phyloP scores from a whole-genome alignment of 1,284 basidiomycete species.

The Puccinia brachypodii region DNA sequence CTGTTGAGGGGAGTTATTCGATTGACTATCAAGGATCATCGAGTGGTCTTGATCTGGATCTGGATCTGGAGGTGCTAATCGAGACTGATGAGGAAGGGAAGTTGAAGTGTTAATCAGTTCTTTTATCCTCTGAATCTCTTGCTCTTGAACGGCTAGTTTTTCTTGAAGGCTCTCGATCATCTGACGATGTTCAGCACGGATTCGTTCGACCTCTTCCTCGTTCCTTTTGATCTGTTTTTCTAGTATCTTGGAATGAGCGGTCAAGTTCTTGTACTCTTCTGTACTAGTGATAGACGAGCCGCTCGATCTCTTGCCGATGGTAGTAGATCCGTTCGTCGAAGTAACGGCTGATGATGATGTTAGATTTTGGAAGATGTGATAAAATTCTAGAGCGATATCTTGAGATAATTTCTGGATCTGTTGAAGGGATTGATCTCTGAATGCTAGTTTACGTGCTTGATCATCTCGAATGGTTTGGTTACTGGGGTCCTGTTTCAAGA shows the following conservation, averaged over 20 bases:
- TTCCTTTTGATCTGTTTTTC: slow-evolving; percentile 15
- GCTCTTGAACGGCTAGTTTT: background rate
- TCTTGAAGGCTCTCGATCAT: slow-evolving; percentile 8
- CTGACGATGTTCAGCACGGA: background rate
- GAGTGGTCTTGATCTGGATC: background rate
- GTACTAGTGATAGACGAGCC: no score
- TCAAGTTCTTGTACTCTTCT: background rate
- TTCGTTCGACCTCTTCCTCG: slow-evolving; percentile 6
- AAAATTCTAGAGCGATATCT: background rate
- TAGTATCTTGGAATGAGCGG: background rate
- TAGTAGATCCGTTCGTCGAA: no score
- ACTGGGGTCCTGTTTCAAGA: background rate
- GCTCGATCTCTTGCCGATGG: no score
- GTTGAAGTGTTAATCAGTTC: background rate
- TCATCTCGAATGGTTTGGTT: background rate
- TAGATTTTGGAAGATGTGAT: background rate
- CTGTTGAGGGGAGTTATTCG: background rate
- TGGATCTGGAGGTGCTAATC: background rate
- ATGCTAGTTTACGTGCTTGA: background rate
- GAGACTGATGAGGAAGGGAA: background rate
- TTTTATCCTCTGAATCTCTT: background rate
- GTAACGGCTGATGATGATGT: background rate
- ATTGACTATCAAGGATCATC: background rate
- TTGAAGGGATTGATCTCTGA: background rate
- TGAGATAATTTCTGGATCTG: background rate